These are phyloP conservation scores for Trichoderma koningiopsis DNA, from an alignment of 2,329 filamentous ascomycete species.

Conservation along the genomic window DNA sequence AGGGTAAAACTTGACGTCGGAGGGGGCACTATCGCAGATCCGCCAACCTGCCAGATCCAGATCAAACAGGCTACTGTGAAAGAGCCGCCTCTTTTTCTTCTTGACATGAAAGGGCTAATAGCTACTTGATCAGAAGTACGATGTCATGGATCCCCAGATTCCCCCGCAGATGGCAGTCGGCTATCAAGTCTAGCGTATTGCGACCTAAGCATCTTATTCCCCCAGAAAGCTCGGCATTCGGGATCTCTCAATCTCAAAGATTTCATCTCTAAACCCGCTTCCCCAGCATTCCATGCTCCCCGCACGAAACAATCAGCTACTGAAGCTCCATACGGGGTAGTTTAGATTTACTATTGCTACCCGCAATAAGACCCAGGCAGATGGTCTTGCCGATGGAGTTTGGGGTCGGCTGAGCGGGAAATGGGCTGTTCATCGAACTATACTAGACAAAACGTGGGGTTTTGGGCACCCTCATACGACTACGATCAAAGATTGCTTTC, in stretches of 20 bases:
- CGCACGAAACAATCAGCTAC: conserved; percentile 5
- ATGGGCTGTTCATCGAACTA: conserved; percentile 20
- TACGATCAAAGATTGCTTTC: not conserved
- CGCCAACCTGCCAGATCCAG: conserved; percentile 10
- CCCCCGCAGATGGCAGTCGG: conserved; percentile 10
- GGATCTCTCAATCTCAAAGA: conserved; percentile 12
- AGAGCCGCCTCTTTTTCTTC: not conserved
- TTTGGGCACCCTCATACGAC: conserved; percentile 14
- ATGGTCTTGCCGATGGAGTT: conserved; percentile 20
- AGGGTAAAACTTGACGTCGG: not conserved
- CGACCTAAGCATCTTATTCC: conserved; percentile 22
- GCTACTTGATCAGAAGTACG: not conserved
- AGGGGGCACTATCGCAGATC: conserved; percentile 7
- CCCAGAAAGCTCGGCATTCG: conserved; percentile 18
- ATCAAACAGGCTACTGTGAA: conserved; percentile 2
- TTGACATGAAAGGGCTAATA: not conserved
- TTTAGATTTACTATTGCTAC: not conserved
- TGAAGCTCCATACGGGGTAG: not conserved
- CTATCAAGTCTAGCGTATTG: conserved; percentile 4
- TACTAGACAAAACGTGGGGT: conserved; percentile 16
- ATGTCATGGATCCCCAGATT: conserved; percentile 5
- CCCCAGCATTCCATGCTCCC: conserved; percentile 17
- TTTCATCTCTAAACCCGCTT: conserved; percentile 8
- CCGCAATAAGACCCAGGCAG: conserved; percentile 18
- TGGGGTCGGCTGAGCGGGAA: conserved; percentile 17